Percentiles rank a stretch among this genome's conserved stretches.
These are phyloP conservation scores for Papiliotrema nemorosa DNA, from an alignment of 1,284 basidiomycete genomes.

Conservation along the genomic window DNA sequence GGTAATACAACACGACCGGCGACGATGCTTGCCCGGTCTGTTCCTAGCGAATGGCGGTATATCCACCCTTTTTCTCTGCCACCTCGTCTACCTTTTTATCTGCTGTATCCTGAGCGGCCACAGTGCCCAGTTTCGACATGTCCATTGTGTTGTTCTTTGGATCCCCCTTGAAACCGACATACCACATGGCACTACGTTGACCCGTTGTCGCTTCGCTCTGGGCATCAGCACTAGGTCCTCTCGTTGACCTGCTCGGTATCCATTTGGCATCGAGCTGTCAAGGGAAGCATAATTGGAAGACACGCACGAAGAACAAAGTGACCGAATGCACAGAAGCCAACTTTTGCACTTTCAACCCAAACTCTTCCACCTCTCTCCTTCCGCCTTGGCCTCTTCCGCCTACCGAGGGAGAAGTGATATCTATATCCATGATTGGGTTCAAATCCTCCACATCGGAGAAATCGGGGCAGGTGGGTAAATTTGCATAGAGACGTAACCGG, in stretches of 20 bases:
- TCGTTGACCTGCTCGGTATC: no score
- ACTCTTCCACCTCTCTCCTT: slow-evolving; percentile 46
- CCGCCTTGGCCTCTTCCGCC: slow-evolving; percentile 32
- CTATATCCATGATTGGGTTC: slow-evolving; percentile 46
- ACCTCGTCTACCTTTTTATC: slow-evolving; percentile 45
- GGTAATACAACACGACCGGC: not conserved
- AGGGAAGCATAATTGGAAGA: not conserved
- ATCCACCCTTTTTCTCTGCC: slow-evolving; percentile 45
- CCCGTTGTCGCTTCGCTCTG: slow-evolving; percentile 38
- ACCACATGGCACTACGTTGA: slow-evolving; percentile 29
- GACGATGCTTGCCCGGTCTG: no score
- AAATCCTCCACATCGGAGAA: slow-evolving; percentile 45
- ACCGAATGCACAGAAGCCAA: slow-evolving; percentile 47
- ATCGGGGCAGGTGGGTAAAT: slow-evolving; percentile 42
- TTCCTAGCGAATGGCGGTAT: slow-evolving; percentile 39
- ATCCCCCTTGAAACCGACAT: slow-evolving; percentile 47
- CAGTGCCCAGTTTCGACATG: slow-evolving; percentile 42
- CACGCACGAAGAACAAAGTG: slow-evolving; percentile 40
- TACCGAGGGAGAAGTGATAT: slow-evolving; percentile 30
- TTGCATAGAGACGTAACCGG: slow-evolving; percentile 41
- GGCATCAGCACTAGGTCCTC: no score
- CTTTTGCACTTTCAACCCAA: slow-evolving; percentile 49
- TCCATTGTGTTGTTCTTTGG: slow-evolving; percentile 42
- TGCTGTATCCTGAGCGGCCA: slow-evolving; percentile 43
- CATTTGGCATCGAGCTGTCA: not conserved